Evolutionary conservation across 768 basidiomycete species (phyloP).

Genomic region (Cystobasidiopsis lactophilus): DNA sequence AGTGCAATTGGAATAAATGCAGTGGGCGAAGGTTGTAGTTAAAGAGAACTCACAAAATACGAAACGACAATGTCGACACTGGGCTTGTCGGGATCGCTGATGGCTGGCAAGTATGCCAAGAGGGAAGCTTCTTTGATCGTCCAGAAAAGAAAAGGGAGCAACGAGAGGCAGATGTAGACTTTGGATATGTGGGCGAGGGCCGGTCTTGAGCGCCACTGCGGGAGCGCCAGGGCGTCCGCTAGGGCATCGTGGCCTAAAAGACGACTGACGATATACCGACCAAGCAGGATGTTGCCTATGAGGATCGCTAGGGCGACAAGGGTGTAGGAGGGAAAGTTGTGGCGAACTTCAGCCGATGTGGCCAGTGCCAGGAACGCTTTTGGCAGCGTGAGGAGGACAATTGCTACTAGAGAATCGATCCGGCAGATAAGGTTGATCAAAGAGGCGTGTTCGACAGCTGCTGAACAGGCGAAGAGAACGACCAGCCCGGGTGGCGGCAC

Average conservation of each 20-base stretch:
- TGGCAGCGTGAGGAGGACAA: not conserved
- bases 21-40: too few relatives aligned
- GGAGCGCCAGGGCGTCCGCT: too few relatives aligned
- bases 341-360: not conserved
- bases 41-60: too few relatives aligned
- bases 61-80: too few relatives aligned
- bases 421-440: not conserved
- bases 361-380: not conserved
- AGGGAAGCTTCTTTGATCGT: not conserved
- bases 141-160: not conserved
- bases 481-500: not conserved
- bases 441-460: not conserved
- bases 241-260: too few relatives aligned
- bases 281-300: too few relatives aligned
- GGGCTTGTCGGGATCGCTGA: not conserved
- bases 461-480: not conserved
- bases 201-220: not conserved
- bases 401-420: not conserved
- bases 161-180: not conserved
- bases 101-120: not conserved
- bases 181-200: not conserved
- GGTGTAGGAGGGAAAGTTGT: not conserved
- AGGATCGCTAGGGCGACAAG: not conserved
- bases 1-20: conserved; percentile 5
- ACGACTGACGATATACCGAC: too few relatives aligned